A percentile compares a stretch with the other conserved stretches of the same genome.
Evolutionary conservation across 1,284 basidiomycete species (phyloP).

Genomic region (Apiotrichum brassicae): DNA sequence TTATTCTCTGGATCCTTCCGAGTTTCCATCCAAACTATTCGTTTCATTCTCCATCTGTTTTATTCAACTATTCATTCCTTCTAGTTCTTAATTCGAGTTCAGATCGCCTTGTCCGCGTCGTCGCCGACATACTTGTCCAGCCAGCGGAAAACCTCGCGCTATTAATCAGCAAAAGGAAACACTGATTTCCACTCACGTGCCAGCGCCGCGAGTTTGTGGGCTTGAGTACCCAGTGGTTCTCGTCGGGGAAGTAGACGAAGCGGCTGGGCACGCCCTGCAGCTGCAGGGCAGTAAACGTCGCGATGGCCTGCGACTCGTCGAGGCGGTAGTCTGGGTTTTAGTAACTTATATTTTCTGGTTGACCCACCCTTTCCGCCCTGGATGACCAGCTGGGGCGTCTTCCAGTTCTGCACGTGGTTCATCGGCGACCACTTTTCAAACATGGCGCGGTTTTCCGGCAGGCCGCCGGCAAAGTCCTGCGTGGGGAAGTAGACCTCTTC

Average conservation of each 20-base stretch:
- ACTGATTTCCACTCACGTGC: slow-evolving; percentile 41
- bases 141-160: slow-evolving; percentile 73
- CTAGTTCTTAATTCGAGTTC: too few relatives aligned
- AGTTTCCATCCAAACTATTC: too few relatives aligned
- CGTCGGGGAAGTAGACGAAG: slow-evolving; percentile 82
- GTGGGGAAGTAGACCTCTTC: slow-evolving; percentile 50
- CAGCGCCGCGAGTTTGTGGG: slow-evolving; percentile 54
- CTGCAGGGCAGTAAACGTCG: slow-evolving; percentile 47
- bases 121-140: slow-evolving; percentile 51
- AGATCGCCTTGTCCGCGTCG: too few relatives aligned
- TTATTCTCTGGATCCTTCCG: too few relatives aligned
- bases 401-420: slow-evolving; percentile 78
- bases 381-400: slow-evolving; percentile 73
- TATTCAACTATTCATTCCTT: too few relatives aligned
- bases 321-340: slow-evolving; percentile 72
- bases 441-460: slow-evolving; percentile 20
- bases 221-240: slow-evolving; percentile 76
- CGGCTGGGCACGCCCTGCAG: slow-evolving; percentile 64
- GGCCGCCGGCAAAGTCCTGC: slow-evolving; percentile 28
- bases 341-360: too few relatives aligned
- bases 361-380: slow-evolving; percentile 56
- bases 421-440: slow-evolving; percentile 54
- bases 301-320: slow-evolving; percentile 74
- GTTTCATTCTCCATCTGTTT: too few relatives aligned
- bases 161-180: too few relatives aligned